These are phyloP conservation scores for Diaporthe destruens DNA, from an alignment of 2,329 filamentous ascomycete species.

Conservation along the genomic window DNA sequence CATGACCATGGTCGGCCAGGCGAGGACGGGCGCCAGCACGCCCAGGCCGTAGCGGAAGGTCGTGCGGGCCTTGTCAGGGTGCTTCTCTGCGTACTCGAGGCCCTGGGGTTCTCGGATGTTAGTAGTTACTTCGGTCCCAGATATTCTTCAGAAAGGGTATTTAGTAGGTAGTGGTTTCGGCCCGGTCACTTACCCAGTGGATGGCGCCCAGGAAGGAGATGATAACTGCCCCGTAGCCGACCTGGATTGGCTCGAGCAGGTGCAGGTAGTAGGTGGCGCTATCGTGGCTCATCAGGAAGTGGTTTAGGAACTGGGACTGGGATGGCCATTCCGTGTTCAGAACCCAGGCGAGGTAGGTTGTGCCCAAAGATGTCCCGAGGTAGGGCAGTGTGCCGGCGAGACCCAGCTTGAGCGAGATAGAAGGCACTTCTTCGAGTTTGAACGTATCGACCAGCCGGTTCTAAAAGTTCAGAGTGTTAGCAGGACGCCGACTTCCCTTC, in stretches of 20 bases:
- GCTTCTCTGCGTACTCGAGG: constrained; percentile 83
- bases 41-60: constrained; percentile 88
- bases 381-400: constrained; percentile 88
- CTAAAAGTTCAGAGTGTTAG: constrained; percentile 53
- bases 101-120: too few relatives aligned
- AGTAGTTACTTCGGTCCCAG: too few relatives aligned
- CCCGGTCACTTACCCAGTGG: constrained; percentile 74
- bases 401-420: constrained; percentile 76
- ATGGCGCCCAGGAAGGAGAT: constrained; percentile 94
- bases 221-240: constrained; percentile 92
- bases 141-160: too few relatives aligned
- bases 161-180: too few relatives aligned
- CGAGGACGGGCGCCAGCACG: constrained; percentile 81
- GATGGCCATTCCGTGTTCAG: constrained; percentile 75
- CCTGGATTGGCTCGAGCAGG: constrained; percentile 85
- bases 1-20: constrained; percentile 91
- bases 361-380: constrained; percentile 84
- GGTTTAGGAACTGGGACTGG: constrained; percentile 74
- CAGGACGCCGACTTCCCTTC: too few relatives aligned
- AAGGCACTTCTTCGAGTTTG: constrained; percentile 72
- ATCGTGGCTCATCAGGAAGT: constrained; percentile 74
- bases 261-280: constrained; percentile 79
- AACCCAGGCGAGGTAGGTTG: constrained; percentile 85
- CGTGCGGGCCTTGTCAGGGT: constrained; percentile 70
- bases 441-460: constrained; percentile 78